Evolutionary conservation across 2,329 filamentous ascomycete genomes (phyloP).

Genomic region (Trichoderma koningiopsis): DNA sequence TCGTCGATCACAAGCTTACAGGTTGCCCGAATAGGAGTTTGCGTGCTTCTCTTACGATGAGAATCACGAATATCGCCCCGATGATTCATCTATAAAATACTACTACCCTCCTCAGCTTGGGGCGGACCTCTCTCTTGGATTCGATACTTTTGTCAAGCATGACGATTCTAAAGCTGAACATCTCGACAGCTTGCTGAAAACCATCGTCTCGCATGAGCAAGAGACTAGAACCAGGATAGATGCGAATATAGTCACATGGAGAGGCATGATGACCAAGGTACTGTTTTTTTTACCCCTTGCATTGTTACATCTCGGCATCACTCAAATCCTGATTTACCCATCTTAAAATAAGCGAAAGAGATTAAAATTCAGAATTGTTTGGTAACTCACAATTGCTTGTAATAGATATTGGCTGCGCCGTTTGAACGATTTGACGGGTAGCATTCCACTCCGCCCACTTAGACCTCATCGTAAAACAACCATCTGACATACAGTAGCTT

Average conservation of each 20-base stretch:
- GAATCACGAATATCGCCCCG: slow-evolving; percentile 73
- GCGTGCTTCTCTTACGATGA: slow-evolving; percentile 92
- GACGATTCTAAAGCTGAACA: slow-evolving; percentile 86
- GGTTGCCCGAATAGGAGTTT: slow-evolving; percentile 65
- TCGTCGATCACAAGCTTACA: background rate
- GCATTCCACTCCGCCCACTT: background rate
- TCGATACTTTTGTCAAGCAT: slow-evolving; percentile 78
- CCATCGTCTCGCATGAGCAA: slow-evolving; percentile 73
- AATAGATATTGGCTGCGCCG: slow-evolving; percentile 78
- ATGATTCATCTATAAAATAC: slow-evolving; percentile 79
- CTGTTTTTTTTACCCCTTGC: slow-evolving; percentile 22
- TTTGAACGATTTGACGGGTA: slow-evolving; percentile 82
- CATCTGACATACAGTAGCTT: slow-evolving; percentile 58
- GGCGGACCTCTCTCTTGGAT: slow-evolving; percentile 76
- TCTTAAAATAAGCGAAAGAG: background rate
- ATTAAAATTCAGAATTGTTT: background rate
- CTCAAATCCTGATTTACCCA: background rate
- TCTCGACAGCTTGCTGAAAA: slow-evolving; percentile 77
- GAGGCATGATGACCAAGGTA: slow-evolving; percentile 98
- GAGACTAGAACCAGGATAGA: slow-evolving; percentile 67
- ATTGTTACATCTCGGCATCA: background rate
- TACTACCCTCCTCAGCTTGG: slow-evolving; percentile 79
- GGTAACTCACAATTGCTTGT: background rate
- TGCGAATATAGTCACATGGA: slow-evolving; percentile 85
- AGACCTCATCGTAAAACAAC: background rate